Base-by-base conservation (phyloP, 805 yeast species). In the Candida schatavii region DNA sequence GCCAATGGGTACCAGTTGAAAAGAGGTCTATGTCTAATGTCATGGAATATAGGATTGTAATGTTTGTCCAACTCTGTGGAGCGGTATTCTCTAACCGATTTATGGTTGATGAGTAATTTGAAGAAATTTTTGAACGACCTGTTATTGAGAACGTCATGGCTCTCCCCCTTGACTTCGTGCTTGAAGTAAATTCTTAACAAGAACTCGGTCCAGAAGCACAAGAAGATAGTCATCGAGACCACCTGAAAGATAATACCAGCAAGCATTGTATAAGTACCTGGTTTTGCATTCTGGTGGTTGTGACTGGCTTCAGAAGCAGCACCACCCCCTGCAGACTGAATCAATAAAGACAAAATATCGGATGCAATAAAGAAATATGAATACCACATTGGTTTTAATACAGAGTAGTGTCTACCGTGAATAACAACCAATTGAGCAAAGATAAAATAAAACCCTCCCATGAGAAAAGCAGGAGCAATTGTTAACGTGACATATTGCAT, bases 271-370 rank as follows among this genome's bases (percentile, higher is more conserved):
- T 61, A 46, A 2, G 64, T 57, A 15, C 74, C 75, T 3, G 67
- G 63, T 2, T 37, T 41, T 0, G 68, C 44, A 44, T 57, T 53
- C 21, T 45, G 33, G 33, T 52, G 46, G 13, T 44, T 40, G 13
- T 51, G 40, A 19, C 61, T 52, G 0, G 69, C 68, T 18, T 48
- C 42, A 10, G 68, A 54, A 5, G 67, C 63, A 15, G 64, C 50
- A 25, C 69, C 75, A 14, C 72, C 72, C 5, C 70, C 73, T 18
- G 56, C 58, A 4, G 70, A 72, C 48, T 69, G 75, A 25, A 69
- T 52, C 17, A 68, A 23, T 15, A 69, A 53, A 2, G 72, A 64
- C 3, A 67, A 26, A 5, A 68, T 64, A 44, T 69, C 75, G 19
- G 56, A 44, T 4, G 64, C 55, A 39, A 69, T 65, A 46, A 69